phyloP scores from a whole-genome alignment of 1,284 basidiomycete genomes.

The Ustilago esculenta region DNA sequence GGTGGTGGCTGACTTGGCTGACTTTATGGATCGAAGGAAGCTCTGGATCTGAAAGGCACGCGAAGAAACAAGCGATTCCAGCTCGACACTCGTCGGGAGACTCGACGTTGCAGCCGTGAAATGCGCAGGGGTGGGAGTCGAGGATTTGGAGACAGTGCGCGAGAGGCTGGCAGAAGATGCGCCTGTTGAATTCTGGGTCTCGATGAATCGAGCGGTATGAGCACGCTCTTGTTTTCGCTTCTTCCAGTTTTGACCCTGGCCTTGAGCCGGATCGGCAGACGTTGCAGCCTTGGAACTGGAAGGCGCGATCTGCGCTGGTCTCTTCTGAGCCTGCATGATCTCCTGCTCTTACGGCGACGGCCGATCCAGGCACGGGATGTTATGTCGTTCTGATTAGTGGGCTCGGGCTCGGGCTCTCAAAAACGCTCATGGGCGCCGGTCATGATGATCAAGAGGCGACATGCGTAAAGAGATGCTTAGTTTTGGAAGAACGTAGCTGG shows the following conservation, averaged over 20 bases:
- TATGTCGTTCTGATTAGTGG: no score
- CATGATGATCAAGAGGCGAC: neutral
- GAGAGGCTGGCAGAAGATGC: slow-evolving; percentile 28
- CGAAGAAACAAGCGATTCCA: slow-evolving; percentile 37
- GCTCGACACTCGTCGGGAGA: slow-evolving; percentile 43
- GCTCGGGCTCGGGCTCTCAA: no score
- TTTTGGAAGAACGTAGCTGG: slow-evolving; percentile 5
- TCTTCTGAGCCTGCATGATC: slow-evolving; percentile 33
- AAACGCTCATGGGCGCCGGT: neutral
- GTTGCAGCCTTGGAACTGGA: slow-evolving; percentile 7
- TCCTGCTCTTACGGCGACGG: neutral
- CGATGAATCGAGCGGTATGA: slow-evolving; percentile 40
- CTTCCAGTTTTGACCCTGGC: slow-evolving; percentile 44
- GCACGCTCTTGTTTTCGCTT: slow-evolving; percentile 44
- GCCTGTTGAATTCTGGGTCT: slow-evolving; percentile 13
- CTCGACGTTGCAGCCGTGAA: slow-evolving; percentile 1
- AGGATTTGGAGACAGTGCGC: slow-evolving; percentile 18
- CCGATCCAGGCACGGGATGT: no score
- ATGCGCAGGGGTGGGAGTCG: slow-evolving; percentile 8
- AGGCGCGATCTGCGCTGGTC: slow-evolving; percentile 16
- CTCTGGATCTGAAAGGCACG: slow-evolving; percentile 51
- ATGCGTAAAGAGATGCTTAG: neutral
- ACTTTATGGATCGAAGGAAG: slow-evolving; percentile 44
- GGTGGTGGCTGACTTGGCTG: slow-evolving; percentile 45
- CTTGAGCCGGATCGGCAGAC: slow-evolving; percentile 10